Base-by-base conservation (phyloP, 805 yeast genomes). In the Isabelozyma heimii region DNA sequence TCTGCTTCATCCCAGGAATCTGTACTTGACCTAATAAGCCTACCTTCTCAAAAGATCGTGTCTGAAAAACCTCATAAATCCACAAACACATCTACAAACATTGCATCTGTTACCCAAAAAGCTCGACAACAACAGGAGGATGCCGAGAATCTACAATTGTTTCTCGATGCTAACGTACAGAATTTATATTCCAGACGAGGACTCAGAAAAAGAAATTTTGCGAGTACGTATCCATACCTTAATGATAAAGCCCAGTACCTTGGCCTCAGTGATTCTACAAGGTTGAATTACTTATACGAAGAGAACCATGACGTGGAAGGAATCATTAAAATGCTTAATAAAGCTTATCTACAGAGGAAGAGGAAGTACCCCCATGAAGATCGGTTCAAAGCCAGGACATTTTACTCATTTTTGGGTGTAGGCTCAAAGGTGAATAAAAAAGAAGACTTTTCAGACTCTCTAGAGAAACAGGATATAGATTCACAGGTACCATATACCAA, bases 211-310 rank as follows among this genome's bases (percentile, higher is more conserved):
- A 57, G 79, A 26, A 74, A 69, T 24, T 74, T 74, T 47, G 70
- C 79, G 3, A 69, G 75, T 54, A 61, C 75, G 4, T 76, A 73
- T 54, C 79, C 79, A 0, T 74, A 74, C 51, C 52, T 74, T 26
- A 72, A 75, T 9, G 79, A 74, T 53, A 73, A 71, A 48, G 77
- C 77, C 4, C 74, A 72, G 47, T 74, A 72, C 63, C 59, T 74
- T 35, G 78, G 73, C 3, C 59, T 74, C 12, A 63, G 74, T 4
- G 61, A 66, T 39, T 51, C 60, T 10, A 69, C 65, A 41, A 64
- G 67, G 47, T 55, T 74, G 51, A 73, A 74, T 52, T 73, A 70
- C 24, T 50, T 74, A 46, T 73, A 69, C 55, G 61, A 60, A 35
- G 75, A 68, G 10, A 57, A 60, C 28, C 68, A 58, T 12, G 70